phyloP scores from a whole-genome alignment of 148 eudicot genomes.

The Rhododendron mucronatum region DNA sequence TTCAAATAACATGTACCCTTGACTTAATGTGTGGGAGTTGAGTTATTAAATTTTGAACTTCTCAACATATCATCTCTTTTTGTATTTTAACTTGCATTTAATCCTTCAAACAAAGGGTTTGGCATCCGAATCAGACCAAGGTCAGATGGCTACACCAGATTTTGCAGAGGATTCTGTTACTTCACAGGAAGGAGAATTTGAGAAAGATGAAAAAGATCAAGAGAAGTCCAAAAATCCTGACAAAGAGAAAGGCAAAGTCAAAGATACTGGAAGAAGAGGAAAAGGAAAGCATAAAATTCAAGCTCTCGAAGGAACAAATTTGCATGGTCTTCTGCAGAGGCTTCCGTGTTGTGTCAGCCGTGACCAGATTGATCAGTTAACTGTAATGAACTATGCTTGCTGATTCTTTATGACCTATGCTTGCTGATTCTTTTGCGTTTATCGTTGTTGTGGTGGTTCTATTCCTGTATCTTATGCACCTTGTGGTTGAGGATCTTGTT shows the following conservation, averaged over 20 bases:
- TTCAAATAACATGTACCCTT: background rate
- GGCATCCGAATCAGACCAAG: conserved; percentile 55
- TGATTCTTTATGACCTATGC: conserved; percentile 9
- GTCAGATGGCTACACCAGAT: conserved; percentile 49
- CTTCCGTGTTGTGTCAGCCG: conserved; percentile 97
- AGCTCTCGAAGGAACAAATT: conserved; percentile 78
- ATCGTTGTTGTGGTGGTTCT: background rate
- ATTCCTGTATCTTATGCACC: background rate
- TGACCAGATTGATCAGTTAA: conserved; percentile 89
- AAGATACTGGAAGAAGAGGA: conserved; percentile 58
- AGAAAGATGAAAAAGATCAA: conserved; percentile 68
- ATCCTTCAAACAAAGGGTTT: conserved; percentile 33
- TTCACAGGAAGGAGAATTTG: conserved; percentile 51
- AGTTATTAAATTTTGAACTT: background rate
- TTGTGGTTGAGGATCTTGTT: background rate
- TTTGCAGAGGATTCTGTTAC: conserved; percentile 45
- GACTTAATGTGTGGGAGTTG: background rate
- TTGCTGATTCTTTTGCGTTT: background rate
- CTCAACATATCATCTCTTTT: background rate
- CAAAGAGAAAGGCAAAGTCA: conserved; percentile 82
- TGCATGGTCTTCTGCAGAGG: conserved; percentile 77
- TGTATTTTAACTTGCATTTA: conserved; percentile 10
- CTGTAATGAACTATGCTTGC: conserved; percentile 39
- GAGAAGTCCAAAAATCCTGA: conserved; percentile 59
- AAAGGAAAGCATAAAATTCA: conserved; percentile 71